Evolutionary conservation across 2,329 filamentous ascomycete species (phyloP), one percentile per base, ranked within the genome.

Genomic region (Grosmannia clavigera): DNA sequence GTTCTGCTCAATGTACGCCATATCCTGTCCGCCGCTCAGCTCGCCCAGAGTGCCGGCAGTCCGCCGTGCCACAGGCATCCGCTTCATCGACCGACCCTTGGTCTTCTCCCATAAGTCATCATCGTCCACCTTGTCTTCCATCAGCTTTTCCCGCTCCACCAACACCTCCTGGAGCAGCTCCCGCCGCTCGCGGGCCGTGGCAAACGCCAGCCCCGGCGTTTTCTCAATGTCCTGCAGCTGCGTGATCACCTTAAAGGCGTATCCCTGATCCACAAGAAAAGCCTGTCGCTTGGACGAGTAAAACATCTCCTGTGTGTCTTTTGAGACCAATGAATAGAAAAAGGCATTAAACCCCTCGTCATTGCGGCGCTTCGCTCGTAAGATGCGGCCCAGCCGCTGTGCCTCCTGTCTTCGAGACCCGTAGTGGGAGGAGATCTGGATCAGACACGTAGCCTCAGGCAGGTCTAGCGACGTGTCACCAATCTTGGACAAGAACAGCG

Each of bases 321-420:
- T 97, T 6, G 90, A 95, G 3, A 99, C 94, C 0, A 99, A 81
- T 0, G 90, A 95, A 75, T 99, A 99, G 77, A 99, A 99, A 73
- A 97, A 99, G 0, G 94, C 94, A 70, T 99, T 99, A 73, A 99
- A 99, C 9, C 94, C 94, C 71, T 97, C 94, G 67, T 99, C 94
- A 67, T 96, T 97, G 70, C 94, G 83, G 22, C 94, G 84, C 75
- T 99, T 99, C 16, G 94, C 94, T 73, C 94, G 83, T 3, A 99
- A 82, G 67, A 99, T 97, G 58, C 94, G 87, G 3, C 94, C 94
- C 0, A 97, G 79, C 2, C 94, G 85, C 71, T 97, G 94, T 0
- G 94, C 94, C 75, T 99, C 94, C 72, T 97, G 94, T 75, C 94
- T 87, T 66, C 94, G 90, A 11, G 92, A 97, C 63, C 94, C 94